A percentile compares a stretch with the other conserved stretches of the same genome.
Conservation (phyloP, 768 basidiomycete species). For the Rickenella mellea region DNA sequence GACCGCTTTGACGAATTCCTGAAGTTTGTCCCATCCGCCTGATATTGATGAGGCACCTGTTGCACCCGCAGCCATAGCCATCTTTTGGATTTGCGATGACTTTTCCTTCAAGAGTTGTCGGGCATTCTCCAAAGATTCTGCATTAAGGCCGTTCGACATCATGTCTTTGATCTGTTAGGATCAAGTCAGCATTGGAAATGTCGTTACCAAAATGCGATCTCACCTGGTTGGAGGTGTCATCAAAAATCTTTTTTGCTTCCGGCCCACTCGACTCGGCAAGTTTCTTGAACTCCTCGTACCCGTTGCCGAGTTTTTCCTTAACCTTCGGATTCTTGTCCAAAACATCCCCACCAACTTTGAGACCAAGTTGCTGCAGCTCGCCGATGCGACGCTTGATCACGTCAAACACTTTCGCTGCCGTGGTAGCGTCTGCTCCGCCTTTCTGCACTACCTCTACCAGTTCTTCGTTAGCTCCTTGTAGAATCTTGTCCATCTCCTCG, state of each 20-base stretch:
- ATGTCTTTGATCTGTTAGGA: conserved; percentile 15
- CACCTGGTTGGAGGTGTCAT: conserved; percentile 13
- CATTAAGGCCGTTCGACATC: conserved; percentile 17
- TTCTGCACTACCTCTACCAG: conserved; percentile 16
- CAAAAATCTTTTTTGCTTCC: conserved; percentile 21
- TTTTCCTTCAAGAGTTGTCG: conserved; percentile 18
- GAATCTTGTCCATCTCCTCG: conserved; percentile 29
- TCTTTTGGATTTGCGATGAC: conserved; percentile 15
- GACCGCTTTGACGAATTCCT: conserved; percentile 16
- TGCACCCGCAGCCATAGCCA: conserved; percentile 16
- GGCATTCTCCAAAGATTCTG: conserved; percentile 15
- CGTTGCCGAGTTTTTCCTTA: conserved; percentile 19
- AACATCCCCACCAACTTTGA: conserved; percentile 20
- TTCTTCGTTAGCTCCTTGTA: conserved; percentile 26
- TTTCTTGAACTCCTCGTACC: conserved; percentile 18
- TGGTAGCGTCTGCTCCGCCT: conserved; percentile 14
- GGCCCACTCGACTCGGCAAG: conserved; percentile 17
- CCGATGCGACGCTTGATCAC: conserved; percentile 15
- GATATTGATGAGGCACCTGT: conserved; percentile 5
- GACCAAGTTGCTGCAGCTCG: conserved; percentile 20
- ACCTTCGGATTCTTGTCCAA: conserved; percentile 21
- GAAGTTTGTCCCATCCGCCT: conserved; percentile 15
- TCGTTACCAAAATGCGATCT: conserved; percentile 1
- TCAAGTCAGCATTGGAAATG: conserved; percentile 5
- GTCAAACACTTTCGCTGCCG: conserved; percentile 18